Evolutionary conservation across 163 green algal genomes (phyloP).

Genomic region (Chlamydomonas reinhardtii): DNA sequence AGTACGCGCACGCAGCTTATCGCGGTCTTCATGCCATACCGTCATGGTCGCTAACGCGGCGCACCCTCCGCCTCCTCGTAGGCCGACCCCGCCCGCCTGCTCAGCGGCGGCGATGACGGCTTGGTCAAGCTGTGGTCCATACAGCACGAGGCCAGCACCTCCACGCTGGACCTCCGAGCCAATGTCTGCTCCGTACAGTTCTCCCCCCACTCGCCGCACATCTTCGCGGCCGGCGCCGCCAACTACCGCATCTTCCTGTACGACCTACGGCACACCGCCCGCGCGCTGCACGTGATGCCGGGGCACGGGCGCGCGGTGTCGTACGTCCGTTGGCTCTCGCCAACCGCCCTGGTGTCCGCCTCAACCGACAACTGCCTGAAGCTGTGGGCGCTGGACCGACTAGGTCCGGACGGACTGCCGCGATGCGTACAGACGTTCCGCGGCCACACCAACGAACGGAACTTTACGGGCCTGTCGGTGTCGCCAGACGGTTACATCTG

Average conservation of each 20-base stretch:
- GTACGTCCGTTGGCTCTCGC: constrained; percentile 81
- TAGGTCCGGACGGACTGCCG: background rate
- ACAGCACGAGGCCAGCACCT: constrained; percentile 27
- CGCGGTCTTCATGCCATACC: too few species aligned
- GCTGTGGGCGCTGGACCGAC: constrained; percentile 75
- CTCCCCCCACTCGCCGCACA: constrained; percentile 72
- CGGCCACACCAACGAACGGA: constrained; percentile 88
- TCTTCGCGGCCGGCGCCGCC: constrained; percentile 81
- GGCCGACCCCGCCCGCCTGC: constrained; percentile 79
- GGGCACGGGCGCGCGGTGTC: constrained; percentile 81
- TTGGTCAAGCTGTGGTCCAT: constrained; percentile 68
- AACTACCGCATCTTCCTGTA: constrained; percentile 84
- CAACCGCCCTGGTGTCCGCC: constrained; percentile 74
- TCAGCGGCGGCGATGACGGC: constrained; percentile 80
- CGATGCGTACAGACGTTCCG: constrained; percentile 57
- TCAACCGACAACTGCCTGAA: constrained; percentile 85
- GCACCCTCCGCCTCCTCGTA: background rate
- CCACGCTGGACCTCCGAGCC: constrained; percentile 53
- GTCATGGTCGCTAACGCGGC: too few species aligned
- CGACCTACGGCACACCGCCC: constrained; percentile 68
- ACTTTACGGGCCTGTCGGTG: constrained; percentile 89
- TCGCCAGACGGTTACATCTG: constrained; percentile 75
- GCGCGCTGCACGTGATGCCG: constrained; percentile 23
- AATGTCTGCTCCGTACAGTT: constrained; percentile 92
- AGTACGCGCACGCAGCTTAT: too few species aligned